Evolutionary conservation across 116 monocot species (phyloP), one percentile per base, ranked within the genome.

Genomic region (Posidonia oceanica): DNA sequence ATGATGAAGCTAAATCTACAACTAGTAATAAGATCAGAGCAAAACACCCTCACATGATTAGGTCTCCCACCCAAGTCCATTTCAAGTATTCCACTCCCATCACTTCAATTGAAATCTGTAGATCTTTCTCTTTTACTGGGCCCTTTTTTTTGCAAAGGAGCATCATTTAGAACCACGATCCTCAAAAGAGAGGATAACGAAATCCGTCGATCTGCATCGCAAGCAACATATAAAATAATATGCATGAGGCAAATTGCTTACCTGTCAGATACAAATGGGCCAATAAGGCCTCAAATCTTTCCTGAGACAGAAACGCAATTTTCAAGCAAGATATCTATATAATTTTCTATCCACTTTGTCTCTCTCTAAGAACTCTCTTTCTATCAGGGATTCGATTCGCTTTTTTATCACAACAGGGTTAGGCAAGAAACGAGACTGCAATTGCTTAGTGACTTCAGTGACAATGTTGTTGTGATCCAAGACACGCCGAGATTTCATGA

Each of bases 401-500:
- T 94, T 94, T 78, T 94, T 94, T 54, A 94, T 90, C 36, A 94
- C 87, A 20, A 87, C 87, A 3, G 94, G 94, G 69, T 94, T 94
- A 3, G 94, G 90, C 66, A 94, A 63, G 80, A 94, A 94, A 39
- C 94, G 80, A 0, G 90, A 73, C 59, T 94, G 90, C 77, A 94
- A 70, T 74, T 94, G 94, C 75, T 83, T 87, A 0, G 94, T 94
- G 10, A 94, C 94, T 78, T 94, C 94, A 0, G 94, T 63, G 2
- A 94, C 94, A 16, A 94, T 87, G 63, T 90, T 90, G 74, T 94
- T 94, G 74, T 94, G 94, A 75, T 94, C 90, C 70, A 94, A 74
- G 23, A 94, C 94, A 59, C 90, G 74, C 52, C 94, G 68, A 2
- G 94, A 84, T 59, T 94, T 94, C 94, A 94, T 94, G 65, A 94